Base-by-base conservation (phyloP, 2,329 filamentous ascomycete species). In the Cladosporium oxysporum region DNA sequence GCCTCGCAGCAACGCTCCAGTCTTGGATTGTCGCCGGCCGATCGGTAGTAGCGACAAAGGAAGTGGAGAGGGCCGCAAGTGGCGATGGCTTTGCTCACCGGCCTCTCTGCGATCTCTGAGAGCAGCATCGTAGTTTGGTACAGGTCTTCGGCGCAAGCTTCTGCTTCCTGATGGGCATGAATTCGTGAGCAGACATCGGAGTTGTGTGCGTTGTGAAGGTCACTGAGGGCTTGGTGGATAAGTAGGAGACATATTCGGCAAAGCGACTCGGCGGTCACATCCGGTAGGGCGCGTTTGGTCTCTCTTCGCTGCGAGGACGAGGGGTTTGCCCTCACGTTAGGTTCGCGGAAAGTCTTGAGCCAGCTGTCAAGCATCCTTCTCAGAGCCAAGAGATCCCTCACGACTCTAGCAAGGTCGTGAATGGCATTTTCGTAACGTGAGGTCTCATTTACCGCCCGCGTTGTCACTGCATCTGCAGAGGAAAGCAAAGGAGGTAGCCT, bases 191-290 rank as follows among this genome's bases (percentile, higher is more conserved):
- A 16, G 55, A 16, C 16, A 16, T 41, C 23, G 2, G 37, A 29
- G 11, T n/a, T 4, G 23, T 18, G 35, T 29, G 37, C 26, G 16
- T 16, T 29, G 23, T 47, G 37, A 14, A 59, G 8, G 21, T 16
- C 35, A 16, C 16, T 5, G 7, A 59, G 16, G n/a, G 49, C 33
- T 33, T 44, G 35, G 16, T 63, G 41, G 26, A 57, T 55, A 1
- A 63, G 61, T 11, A 63, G 23, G 11, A 63, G 61, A 11, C 61
- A 63, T 21, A 57, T 57, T 26, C 50, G 61, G 35, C 61, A 57
- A 6, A 63, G 35, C 3, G 50, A 44, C 5, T 63, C 37, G 50
- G 49, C 47, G 21, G 61, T 37, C n/a, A 57, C 23, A 6, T 63
- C 61, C 18, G 52, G 52, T n/a, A 55, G 14, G 10, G 55, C 55